phyloP scores from a whole-genome alignment of 2,329 filamentous ascomycete species.

The Elsinoe ampelina region DNA sequence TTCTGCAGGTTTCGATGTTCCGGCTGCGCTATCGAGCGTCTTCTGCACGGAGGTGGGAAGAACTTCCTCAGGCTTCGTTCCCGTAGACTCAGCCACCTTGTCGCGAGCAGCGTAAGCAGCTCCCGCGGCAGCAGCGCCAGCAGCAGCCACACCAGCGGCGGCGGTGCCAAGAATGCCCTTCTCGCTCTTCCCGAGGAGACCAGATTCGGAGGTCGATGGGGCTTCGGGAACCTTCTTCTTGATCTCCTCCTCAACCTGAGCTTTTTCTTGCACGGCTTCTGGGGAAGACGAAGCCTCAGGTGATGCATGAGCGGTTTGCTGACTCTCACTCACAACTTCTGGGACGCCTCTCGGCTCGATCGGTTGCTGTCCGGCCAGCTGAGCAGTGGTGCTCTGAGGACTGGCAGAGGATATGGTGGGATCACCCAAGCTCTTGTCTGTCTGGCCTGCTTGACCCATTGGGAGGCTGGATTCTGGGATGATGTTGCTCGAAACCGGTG shows the following conservation, averaged over 20 bases:
- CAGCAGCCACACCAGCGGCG: constrained; percentile 35
- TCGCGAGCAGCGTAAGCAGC: constrained; percentile 30
- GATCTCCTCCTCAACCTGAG: constrained; percentile 60
- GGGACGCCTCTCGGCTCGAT: constrained; percentile 43
- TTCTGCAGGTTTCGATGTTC: background rate
- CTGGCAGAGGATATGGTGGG: constrained; percentile 35
- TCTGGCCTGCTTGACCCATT: constrained; percentile 39
- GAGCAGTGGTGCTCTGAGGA: constrained; percentile 37
- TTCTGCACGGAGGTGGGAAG: constrained; percentile 32
- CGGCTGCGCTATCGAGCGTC: constrained; percentile 33
- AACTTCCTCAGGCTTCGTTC: constrained; percentile 37
- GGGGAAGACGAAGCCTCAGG: constrained; percentile 57
- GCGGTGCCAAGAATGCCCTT: constrained; percentile 24
- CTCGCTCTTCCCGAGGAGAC: constrained; percentile 31
- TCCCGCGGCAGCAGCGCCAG: constrained; percentile 30
- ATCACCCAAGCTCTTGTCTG: constrained; percentile 29
- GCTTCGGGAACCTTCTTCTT: constrained; percentile 51
- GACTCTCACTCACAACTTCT: constrained; percentile 60
- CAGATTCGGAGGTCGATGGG: constrained; percentile 19
- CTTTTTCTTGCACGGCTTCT: constrained; percentile 62
- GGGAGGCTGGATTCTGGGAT: constrained; percentile 79
- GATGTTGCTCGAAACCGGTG: constrained; percentile 46
- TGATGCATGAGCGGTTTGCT: constrained; percentile 52
- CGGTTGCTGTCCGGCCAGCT: constrained; percentile 38
- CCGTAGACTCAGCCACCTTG: constrained; percentile 30